phyloP scores from a whole-genome alignment of 78 protist species.

The Cavenderia fasciculata region DNA sequence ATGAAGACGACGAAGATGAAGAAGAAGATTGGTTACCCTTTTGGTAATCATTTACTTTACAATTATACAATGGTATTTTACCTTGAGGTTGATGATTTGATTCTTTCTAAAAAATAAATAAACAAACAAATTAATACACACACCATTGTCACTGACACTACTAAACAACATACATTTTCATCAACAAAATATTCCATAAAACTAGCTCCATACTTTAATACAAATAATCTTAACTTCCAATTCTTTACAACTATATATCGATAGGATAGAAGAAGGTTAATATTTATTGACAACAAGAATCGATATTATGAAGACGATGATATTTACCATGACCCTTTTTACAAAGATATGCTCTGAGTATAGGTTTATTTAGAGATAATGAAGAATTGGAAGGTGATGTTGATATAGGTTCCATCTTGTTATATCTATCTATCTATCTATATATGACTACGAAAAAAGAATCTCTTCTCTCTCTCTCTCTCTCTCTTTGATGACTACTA shows the following conservation, averaged over 20 bases:
- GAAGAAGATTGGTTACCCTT: no score
- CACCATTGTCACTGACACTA: not conserved
- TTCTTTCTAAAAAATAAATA: conserved; percentile 21
- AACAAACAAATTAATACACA: not conserved
- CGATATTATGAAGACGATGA: no score
- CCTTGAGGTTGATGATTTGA: conserved; percentile 43
- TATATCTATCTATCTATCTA: no score
- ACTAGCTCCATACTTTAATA: conserved; percentile 48
- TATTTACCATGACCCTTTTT: conserved; percentile 72
- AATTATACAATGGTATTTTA: conserved; percentile 43
- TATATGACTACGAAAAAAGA: no score
- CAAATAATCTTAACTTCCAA: conserved; percentile 73
- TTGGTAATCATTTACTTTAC: conserved; percentile 48
- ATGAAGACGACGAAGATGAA: no score
- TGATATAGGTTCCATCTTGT: no score
- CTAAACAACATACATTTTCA: conserved; percentile 33
- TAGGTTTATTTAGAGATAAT: no score
- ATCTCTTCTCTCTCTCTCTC: no score
- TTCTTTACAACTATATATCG: conserved; percentile 66
- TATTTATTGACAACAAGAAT: no score
- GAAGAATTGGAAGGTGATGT: no score
- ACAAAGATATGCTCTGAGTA: conserved; percentile 47
- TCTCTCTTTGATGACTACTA: no score
- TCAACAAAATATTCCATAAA: conserved; percentile 66
- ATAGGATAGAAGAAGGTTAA: no score